Percentiles rank a stretch among this genome's conserved stretches.
These are phyloP conservation scores for Zangia roseola DNA, from an alignment of 768 basidiomycete species.

Conservation along the genomic window DNA sequence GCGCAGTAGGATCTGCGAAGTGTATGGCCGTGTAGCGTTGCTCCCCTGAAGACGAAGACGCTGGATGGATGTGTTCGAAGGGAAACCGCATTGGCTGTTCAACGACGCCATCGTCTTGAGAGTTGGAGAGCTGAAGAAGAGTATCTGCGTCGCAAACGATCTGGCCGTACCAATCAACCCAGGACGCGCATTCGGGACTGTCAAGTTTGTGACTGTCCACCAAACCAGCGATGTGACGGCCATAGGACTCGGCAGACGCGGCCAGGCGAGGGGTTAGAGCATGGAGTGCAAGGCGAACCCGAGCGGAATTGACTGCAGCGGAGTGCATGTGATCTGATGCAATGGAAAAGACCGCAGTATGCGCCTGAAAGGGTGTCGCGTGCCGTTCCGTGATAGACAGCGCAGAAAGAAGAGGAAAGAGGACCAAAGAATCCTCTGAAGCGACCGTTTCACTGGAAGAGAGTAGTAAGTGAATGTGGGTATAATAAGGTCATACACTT, in stretches of 20 bases:
- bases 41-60: slow-evolving; percentile 42
- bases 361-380: slow-evolving; percentile 46
- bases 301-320: slow-evolving; percentile 50
- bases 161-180: slow-evolving; percentile 84
- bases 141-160: slow-evolving; percentile 66
- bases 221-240: slow-evolving; percentile 32
- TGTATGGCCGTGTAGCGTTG: slow-evolving; percentile 71
- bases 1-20: slow-evolving; percentile 66
- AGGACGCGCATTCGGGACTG: slow-evolving; percentile 52
- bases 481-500: slow-evolving; percentile 8
- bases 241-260: slow-evolving; percentile 79
- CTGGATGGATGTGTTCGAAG: slow-evolving; percentile 75
- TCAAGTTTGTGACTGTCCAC: slow-evolving; percentile 26
- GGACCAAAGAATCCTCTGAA: slow-evolving; percentile 65
- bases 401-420: slow-evolving; percentile 71
- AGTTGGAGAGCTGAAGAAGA: slow-evolving; percentile 50
- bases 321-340: slow-evolving; percentile 48
- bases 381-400: slow-evolving; percentile 49
- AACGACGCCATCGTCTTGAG: slow-evolving; percentile 40
- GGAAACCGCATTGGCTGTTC: slow-evolving; percentile 46
- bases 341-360: slow-evolving; percentile 39
- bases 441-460: slow-evolving; percentile 74
- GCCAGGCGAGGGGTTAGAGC: slow-evolving; percentile 77
- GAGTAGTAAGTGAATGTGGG: slow-evolving; percentile 1
- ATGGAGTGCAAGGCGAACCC: slow-evolving; percentile 76